A percentile compares a stretch with the other conserved stretches of the same genome.
These are phyloP conservation scores for Cucurbita ficifolia DNA, from an alignment of 306 rosid genomes.

Conservation along the genomic window DNA sequence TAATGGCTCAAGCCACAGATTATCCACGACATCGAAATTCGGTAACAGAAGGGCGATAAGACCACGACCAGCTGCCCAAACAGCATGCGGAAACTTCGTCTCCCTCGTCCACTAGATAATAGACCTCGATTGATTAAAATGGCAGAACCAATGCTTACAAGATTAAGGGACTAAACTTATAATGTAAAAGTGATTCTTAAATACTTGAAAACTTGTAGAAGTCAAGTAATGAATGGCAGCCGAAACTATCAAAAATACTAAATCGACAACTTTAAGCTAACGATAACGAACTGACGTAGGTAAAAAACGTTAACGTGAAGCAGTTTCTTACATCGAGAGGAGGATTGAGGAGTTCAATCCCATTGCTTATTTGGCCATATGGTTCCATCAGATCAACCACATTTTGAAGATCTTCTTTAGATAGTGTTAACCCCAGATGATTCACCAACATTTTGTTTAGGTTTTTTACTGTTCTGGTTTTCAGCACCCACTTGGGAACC, in stretches of 20 bases:
- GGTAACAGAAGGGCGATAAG: slow-evolving; percentile 76
- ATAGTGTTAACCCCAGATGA: slow-evolving; percentile 73
- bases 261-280: neutral
- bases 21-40: slow-evolving; percentile 74
- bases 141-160: slow-evolving; percentile 2
- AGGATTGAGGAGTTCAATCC: slow-evolving; percentile 84
- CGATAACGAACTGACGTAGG: neutral
- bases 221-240: neutral
- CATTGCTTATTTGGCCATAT: slow-evolving; percentile 93
- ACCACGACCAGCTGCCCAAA: slow-evolving; percentile 98
- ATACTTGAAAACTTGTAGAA: neutral
- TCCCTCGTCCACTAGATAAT: slow-evolving; percentile 75
- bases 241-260: neutral
- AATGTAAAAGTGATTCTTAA: neutral
- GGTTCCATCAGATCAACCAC: slow-evolving; percentile 97
- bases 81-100: slow-evolving; percentile 87
- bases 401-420: slow-evolving; percentile 64
- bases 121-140: slow-evolving; percentile 4
- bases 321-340: slow-evolving; percentile 67
- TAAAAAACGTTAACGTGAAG: neutral
- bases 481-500: slow-evolving; percentile 47
- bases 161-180: neutral
- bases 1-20: slow-evolving; percentile 89
- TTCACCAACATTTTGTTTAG: slow-evolving; percentile 53
- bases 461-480: slow-evolving; percentile 35